Evolutionary conservation across 2,329 filamentous ascomycete genomes (phyloP).

Genomic region (Gremmenia infestans): DNA sequence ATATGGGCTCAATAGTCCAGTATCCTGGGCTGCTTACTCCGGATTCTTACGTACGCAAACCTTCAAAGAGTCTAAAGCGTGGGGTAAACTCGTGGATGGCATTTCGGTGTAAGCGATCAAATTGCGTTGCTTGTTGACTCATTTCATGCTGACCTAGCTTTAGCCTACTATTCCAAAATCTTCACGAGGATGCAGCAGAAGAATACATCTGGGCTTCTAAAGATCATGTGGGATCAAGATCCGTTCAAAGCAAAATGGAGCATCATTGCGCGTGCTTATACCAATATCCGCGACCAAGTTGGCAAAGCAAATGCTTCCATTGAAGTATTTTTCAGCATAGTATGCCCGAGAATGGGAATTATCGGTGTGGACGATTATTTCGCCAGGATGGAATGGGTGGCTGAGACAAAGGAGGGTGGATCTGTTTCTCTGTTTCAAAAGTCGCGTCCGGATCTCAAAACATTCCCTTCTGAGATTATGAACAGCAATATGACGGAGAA

Average conservation of each 20-base stretch:
- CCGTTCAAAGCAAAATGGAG: conserved; percentile 24
- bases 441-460: conserved; percentile 10
- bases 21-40: too few species aligned
- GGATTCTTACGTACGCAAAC: not conserved
- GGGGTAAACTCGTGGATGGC: conserved; percentile 20
- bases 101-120: conserved; percentile 12
- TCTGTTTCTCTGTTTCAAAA: conserved; percentile 13
- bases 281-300: conserved; percentile 18
- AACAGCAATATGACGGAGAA: conserved; percentile 18
- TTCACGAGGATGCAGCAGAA: conserved; percentile 19
- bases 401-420: conserved; percentile 7
- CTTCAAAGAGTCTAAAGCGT: not conserved
- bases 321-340: conserved; percentile 12
- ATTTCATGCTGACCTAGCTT: not conserved
- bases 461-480: conserved; percentile 13
- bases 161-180: conserved; percentile 13
- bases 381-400: conserved; percentile 18
- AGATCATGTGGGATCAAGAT: conserved; percentile 17
- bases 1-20: too few species aligned
- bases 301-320: conserved; percentile 18
- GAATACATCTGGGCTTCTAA: conserved; percentile 17
- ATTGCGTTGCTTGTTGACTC: not conserved
- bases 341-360: conserved; percentile 19
- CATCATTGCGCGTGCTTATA: conserved; percentile 20
- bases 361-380: conserved; percentile 18